Base-by-base conservation (phyloP, 2,329 filamentous ascomycete species). In the Talaromyces pinophilus region DNA sequence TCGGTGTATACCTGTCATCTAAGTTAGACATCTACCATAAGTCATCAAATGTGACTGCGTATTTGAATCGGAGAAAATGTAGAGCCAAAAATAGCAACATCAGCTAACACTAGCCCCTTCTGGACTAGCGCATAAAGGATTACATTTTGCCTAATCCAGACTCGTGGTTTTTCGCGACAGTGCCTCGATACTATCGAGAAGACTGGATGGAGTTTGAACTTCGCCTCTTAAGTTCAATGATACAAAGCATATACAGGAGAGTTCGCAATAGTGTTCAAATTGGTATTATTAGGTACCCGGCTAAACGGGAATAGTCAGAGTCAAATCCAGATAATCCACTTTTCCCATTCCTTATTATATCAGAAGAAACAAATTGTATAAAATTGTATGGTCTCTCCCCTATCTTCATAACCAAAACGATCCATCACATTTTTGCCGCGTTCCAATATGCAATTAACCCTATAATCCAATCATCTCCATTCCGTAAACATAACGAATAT, bases 391-490 rank as follows among this genome's bases (percentile, higher is more conserved):
- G 17, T n/a, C 33, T 38, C n/a, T 54, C 17, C 13, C 33, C n/a
- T 52, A 22, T 33, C 50, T 33, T 55, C 17, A 7, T 11, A 44
- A 15, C 19, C 10, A n/a, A 50, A 25, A 62, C 42, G 7, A 62
- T 22, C 19, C n/a, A 11, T 52, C 35, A 15, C 30, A 19, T 50
- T 48, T 52, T 40, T 52, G 15, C 46, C 60, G 30, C 40, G 22
- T 52, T 22, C 59, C 54, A 25, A 38, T 40, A 57, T 40, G 13
- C 54, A 57, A 57, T 57, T 57, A 57, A 25, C 11, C 54, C 33
- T 22, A 35, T 35, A 55, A 38, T n/a, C 25, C 6, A 33, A 33
- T 33, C 48, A n/a, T 22, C 4, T 57, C 33, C 54, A 22, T 25
- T 5, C 52, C 28, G 25, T 52, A 15, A 22, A 38, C 30, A 57